These are phyloP conservation scores for Aspergillus mulundensis DNA, from an alignment of 495 filamentous ascomycete genomes.

Conservation along the genomic window DNA sequence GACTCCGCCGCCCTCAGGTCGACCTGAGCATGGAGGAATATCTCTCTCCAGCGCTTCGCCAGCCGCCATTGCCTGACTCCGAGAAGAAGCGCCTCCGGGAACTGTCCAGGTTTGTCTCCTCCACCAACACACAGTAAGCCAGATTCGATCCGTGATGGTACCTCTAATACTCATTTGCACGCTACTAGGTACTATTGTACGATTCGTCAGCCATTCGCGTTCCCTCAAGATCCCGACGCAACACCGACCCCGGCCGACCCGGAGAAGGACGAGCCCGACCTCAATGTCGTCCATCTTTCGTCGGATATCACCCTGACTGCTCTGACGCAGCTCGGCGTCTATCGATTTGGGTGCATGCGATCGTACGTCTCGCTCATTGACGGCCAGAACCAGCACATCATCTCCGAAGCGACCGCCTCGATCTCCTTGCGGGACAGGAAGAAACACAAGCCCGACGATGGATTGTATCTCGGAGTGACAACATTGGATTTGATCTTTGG, in stretches of 20 bases:
- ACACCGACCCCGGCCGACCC: neutral
- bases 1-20: neutral
- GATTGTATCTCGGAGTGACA: constrained; percentile 42
- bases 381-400: constrained; percentile 51
- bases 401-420: constrained; percentile 60
- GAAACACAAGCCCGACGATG: constrained; percentile 32
- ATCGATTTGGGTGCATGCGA: constrained; percentile 49
- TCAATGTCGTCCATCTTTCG: constrained; percentile 22
- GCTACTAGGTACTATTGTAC: constrained; percentile 29
- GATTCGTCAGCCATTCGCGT: neutral
- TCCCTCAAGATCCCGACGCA: neutral
- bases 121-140: neutral
- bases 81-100: constrained; percentile 1
- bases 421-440: constrained; percentile 42
- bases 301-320: constrained; percentile 58
- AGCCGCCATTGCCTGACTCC: neutral
- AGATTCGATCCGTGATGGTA: neutral
- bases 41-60: neutral
- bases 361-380: constrained; percentile 59
- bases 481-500: constrained; percentile 40
- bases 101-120: neutral
- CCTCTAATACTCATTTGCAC: neutral
- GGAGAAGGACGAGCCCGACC: constrained; percentile 3
- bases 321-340: constrained; percentile 59
- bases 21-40: neutral